A percentile compares a stretch with the other conserved stretches of the same genome.
Conservation (phyloP, 805 yeast species). For the Jamesozyma gamospora region DNA sequence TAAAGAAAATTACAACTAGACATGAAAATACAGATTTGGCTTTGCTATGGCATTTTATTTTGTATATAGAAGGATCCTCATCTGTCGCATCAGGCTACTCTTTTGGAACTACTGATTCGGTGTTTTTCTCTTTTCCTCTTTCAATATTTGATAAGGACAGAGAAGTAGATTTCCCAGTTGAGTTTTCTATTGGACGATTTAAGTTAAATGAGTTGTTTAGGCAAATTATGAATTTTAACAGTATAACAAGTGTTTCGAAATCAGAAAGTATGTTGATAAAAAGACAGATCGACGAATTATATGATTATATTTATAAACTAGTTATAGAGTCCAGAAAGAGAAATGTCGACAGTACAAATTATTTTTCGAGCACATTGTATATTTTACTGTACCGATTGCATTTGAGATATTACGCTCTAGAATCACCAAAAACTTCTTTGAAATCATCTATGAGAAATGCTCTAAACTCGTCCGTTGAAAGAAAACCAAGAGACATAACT, state of each 20-base stretch:
- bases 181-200: slow-evolving; percentile 20
- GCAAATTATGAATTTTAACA: slow-evolving; percentile 14
- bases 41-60: slow-evolving; percentile 19
- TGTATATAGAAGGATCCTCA: slow-evolving; percentile 24
- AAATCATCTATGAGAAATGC: neutral
- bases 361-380: slow-evolving; percentile 17
- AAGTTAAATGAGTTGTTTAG: slow-evolving; percentile 14
- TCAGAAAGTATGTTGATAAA: slow-evolving; percentile 3
- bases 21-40: neutral
- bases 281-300: slow-evolving; percentile 6
- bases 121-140: slow-evolving; percentile 8
- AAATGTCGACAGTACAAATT: slow-evolving; percentile 7
- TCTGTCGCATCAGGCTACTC: slow-evolving; percentile 25
- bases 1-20: neutral
- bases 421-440: slow-evolving; percentile 6
- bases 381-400: slow-evolving; percentile 21
- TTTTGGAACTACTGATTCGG: slow-evolving; percentile 11
- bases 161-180: slow-evolving; percentile 6
- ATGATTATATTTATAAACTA: slow-evolving; percentile 8
- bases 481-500: slow-evolving; percentile 8
- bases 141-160: slow-evolving; percentile 1
- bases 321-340: slow-evolving; percentile 5
- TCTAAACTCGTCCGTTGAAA: neutral
- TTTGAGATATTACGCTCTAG: slow-evolving; percentile 16
- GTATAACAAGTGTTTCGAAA: slow-evolving; percentile 3